Base-by-base conservation (phyloP, 192 early-diverging fungal species). In the Diversispora eburnea region DNA sequence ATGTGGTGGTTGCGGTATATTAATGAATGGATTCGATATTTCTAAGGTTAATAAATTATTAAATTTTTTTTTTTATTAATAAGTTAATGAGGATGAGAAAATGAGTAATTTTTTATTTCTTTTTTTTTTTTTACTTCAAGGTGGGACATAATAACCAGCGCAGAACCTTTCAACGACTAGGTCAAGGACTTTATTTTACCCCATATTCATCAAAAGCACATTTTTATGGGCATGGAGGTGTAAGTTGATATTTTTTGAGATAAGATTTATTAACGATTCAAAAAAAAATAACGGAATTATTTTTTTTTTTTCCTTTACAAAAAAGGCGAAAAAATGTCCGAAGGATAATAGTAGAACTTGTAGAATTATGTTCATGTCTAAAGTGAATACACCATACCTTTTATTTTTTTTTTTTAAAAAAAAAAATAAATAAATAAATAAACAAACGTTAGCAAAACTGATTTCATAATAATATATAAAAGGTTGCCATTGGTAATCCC, bases 181-280 rank as follows among this genome's bases (percentile, higher is more conserved):
- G 74, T 1, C 62, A 62, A 22, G 74, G 74, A 15, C 5, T 75
- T 3, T 75, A 75, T 45, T 75, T 75, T 42, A 59, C 74, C 9
- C 54, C 63, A 2, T 45, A 49, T 6, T 68, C 74, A 0, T 67
- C 62, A 3, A 75, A 75, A 22, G 63, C 64, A 0, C 74, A 75
- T 60, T 75, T 68, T 43, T 75, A 75, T 55, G 74, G 74, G 0
- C 52, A 75, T 4, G 20, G 25, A 5, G 64, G 74, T 5, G 74
- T 68, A 58, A 65, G 74, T 67, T 13, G 5, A 67, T 4, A 19
- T 57, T 22, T 22, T 13, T 22, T n/a, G n/a, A n/a, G n/a, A n/a
- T n/a, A 4, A 58, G n/a, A 20, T 10, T n/a, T 20, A 33, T 47
- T 13, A 22, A 66, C 19, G 6, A 12, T 49, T 20, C 12, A 20